phyloP scores from a whole-genome alignment of 1,284 basidiomycete species.

The Acaromyces ingoldii region DNA sequence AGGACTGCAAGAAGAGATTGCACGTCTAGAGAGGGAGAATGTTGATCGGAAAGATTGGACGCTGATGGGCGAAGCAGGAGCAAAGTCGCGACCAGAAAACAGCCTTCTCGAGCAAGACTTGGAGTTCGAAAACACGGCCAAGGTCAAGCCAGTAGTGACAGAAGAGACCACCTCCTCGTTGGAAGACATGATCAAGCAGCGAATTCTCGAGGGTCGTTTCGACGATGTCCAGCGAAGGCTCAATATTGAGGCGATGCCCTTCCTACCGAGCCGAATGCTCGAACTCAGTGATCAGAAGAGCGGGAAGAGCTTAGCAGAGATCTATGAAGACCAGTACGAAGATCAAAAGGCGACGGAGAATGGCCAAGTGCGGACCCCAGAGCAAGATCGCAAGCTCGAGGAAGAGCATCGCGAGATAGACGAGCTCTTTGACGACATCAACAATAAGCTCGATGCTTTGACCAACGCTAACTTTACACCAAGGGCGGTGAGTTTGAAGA shows the following conservation, averaged over 20 bases:
- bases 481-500: constrained; percentile 69
- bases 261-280: constrained; percentile 81
- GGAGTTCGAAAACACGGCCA: constrained; percentile 84
- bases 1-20: constrained; percentile 57
- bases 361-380: constrained; percentile 56
- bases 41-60: constrained; percentile 75
- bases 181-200: constrained; percentile 84
- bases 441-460: constrained; percentile 83
- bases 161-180: constrained; percentile 77
- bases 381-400: constrained; percentile 78
- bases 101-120: constrained; percentile 88
- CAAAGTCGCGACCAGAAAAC: constrained; percentile 78
- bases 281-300: constrained; percentile 73
- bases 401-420: constrained; percentile 86
- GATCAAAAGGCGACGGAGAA: constrained; percentile 61
- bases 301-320: constrained; percentile 79
- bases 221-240: constrained; percentile 84
- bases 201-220: constrained; percentile 78
- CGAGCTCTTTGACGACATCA: constrained; percentile 76
- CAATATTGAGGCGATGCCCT: constrained; percentile 64
- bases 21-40: constrained; percentile 57
- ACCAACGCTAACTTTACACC: constrained; percentile 94
- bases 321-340: constrained; percentile 90
- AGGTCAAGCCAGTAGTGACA: constrained; percentile 81
- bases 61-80: constrained; percentile 81